These are phyloP conservation scores for Chaetomium sp. DNA, from an alignment of 2,329 filamentous ascomycete genomes.

Conservation along the genomic window DNA sequence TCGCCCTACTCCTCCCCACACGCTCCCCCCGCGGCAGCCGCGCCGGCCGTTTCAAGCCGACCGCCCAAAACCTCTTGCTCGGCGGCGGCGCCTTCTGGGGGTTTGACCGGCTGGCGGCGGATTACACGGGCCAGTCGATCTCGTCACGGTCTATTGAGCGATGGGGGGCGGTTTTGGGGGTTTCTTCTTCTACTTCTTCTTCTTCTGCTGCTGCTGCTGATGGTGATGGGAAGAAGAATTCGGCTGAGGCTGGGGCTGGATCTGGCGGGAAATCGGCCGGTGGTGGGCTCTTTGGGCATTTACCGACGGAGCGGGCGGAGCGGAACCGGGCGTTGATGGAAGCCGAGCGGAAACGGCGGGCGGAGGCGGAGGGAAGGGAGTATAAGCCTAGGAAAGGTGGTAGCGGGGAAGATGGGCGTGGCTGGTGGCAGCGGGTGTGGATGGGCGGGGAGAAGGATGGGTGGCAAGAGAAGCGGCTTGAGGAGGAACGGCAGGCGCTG, in stretches of 20 bases:
- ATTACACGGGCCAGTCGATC: constrained; percentile 51
- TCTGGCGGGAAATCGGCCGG: no score
- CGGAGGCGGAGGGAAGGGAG: constrained; percentile 28
- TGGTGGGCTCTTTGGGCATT: constrained; percentile 29
- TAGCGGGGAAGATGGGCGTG: constrained; percentile 9
- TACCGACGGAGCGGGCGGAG: constrained; percentile 51
- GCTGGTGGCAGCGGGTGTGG: constrained; percentile 37
- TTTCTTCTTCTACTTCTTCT: background rate
- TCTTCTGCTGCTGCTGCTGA: background rate
- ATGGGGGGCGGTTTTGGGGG: constrained; percentile 35
- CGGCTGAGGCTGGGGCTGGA: background rate
- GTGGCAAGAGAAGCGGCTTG: constrained; percentile 47
- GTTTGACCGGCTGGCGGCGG: constrained; percentile 49
- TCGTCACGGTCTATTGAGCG: constrained; percentile 41
- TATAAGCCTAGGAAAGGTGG: constrained; percentile 14
- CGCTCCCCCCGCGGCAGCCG: background rate
- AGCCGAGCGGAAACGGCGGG: constrained; percentile 37
- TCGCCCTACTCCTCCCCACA: constrained; percentile 30
- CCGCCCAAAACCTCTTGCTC: constrained; percentile 43
- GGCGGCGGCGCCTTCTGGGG: constrained; percentile 45
- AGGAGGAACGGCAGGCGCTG: constrained; percentile 46
- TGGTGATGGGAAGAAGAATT: background rate
- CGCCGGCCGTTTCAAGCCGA: constrained; percentile 4
- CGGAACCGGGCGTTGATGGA: constrained; percentile 41
- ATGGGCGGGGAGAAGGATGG: constrained; percentile 51